Percentiles rank a stretch among this genome's conserved stretches.
phyloP scores from a whole-genome alignment of 1,139 yeast species.

The Citeromyces siamensis region DNA sequence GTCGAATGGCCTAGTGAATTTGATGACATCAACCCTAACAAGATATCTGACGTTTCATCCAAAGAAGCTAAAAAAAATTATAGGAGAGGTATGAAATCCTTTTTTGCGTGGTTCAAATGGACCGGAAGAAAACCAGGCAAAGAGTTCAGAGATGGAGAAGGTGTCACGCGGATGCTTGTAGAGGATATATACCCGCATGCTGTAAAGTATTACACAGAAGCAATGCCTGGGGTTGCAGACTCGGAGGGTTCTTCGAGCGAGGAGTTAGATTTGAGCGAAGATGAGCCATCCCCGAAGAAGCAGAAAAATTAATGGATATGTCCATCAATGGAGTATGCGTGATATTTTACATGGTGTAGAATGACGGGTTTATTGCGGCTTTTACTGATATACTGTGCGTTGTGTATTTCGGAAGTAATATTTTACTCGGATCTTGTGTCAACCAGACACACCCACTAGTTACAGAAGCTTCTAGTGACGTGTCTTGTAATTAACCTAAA shows the following conservation, averaged over 20 bases:
- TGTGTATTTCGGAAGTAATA: no score
- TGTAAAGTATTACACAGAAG: constrained; percentile 60
- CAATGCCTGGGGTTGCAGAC: constrained; percentile 43
- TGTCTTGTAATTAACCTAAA: no score
- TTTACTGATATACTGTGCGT: no score
- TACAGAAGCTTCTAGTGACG: no score
- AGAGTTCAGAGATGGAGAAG: constrained; percentile 64
- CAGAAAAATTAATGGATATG: no score
- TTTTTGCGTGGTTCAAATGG: constrained; percentile 69
- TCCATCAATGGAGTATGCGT: no score
- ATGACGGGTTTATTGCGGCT: no score
- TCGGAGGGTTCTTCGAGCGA: constrained; percentile 44
- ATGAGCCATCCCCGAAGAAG: constrained; percentile 13
- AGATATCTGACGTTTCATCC: constrained; percentile 19
- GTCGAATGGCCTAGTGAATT: constrained; percentile 51
- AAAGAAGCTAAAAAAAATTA: constrained; percentile 46
- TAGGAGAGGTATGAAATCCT: constrained; percentile 59
- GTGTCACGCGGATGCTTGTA: constrained; percentile 44
- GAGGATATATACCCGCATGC: constrained; percentile 67
- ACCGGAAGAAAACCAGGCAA: constrained; percentile 64
- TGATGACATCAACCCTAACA: constrained; percentile 36
- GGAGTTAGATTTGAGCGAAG: constrained; percentile 41
- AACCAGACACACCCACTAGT: no score
- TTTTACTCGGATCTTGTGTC: no score
- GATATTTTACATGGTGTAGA: no score